These are phyloP conservation scores for Moesziomyces antarcticus DNA, from an alignment of 1,284 basidiomycete species.

Conservation along the genomic window DNA sequence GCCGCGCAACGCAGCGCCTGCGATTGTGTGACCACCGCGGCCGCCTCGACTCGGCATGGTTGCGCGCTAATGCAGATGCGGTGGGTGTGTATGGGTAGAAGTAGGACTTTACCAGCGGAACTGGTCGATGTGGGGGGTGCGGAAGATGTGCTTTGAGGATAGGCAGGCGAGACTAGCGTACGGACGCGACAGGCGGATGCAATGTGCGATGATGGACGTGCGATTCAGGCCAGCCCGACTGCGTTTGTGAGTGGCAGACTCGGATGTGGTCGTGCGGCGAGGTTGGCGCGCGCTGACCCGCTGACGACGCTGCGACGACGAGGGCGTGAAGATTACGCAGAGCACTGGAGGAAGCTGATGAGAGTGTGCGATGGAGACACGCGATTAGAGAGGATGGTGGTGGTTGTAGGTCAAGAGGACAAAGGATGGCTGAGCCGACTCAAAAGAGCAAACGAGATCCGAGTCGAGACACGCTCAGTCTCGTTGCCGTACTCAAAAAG, in stretches of 20 bases:
- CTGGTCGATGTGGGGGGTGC: no score
- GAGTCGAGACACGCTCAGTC: background rate
- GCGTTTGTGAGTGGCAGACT: background rate
- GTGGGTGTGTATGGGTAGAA: background rate
- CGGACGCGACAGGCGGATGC: background rate
- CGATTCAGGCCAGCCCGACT: background rate
- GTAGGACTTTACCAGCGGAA: background rate
- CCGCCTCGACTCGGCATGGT: conserved; percentile 32
- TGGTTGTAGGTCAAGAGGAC: background rate
- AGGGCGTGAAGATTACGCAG: background rate
- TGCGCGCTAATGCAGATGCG: background rate
- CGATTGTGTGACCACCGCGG: conserved; percentile 42
- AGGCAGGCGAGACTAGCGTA: background rate
- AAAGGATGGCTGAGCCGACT: conserved; percentile 3
- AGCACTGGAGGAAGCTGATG: background rate
- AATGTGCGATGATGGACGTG: background rate
- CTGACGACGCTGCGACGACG: background rate
- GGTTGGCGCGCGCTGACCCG: background rate
- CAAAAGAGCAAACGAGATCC: background rate
- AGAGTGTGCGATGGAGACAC: background rate
- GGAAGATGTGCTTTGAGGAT: no score
- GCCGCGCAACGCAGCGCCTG: conserved; percentile 43
- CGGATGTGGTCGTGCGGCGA: background rate
- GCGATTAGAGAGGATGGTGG: background rate
- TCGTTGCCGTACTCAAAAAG: background rate